Evolutionary conservation across 441 rosid species (phyloP), one percentile per base, ranked within the genome.

Genomic region (Pelargonium cotyledonis): DNA sequence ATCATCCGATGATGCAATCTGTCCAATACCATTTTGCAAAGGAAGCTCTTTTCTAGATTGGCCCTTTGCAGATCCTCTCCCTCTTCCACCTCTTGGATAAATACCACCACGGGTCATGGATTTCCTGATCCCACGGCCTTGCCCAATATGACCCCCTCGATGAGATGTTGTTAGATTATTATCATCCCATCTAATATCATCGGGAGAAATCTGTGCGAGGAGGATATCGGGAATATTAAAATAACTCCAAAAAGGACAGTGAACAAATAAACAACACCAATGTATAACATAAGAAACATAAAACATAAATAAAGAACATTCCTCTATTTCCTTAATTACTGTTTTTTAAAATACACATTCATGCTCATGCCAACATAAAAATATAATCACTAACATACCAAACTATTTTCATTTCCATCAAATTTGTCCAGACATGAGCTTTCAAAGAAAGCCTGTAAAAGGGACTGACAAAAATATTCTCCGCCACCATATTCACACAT

Each of bases 111-210:
- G 89, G 57, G 86, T 61, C 84, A 80, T 68, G 41, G 89, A 60
- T 79, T 95, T 92, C 79, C 87, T 81, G 58, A 60, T 80, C 71
- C 95, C 97, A 58, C 89, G 91, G 63, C 91, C 97, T 70, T 84
- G 91, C 70, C 96, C 95, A 53, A 95, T 87, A 18, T 86, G 95
- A 31, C 91, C 88, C 71, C 90, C 96, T 86, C 82, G 84, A 66
- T 84, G 86, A 68, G 87, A 77, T 70, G 82, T 73, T 62, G 90
- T 89, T 44, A 88, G 88, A 73, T 88, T 95, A 57, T 88, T 95
- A 68, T 79, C 87, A 67, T 89, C 96, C 99, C 98, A 95, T 82
- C 86, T 88, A 47, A 95, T 89, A 77, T 92, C 99, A 77, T 86
- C 90, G 7, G 92, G 80, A 70, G 97, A 79, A 77, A 92, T 95